These are phyloP conservation scores for Vitis vinifera DNA, from an alignment of 164 flowering plant genomes.

Conservation along the genomic window ASM3070453v1 NC_081814.1:6716001-6716500, in stretches of 20 bases:
- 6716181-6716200: background rate
- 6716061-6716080: too few species aligned
- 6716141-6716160: too few species aligned
- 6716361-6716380: conserved; percentile 43
- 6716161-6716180: background rate
- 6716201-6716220: too few species aligned
- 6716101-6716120: too few species aligned
- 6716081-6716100: too few species aligned
- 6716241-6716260: background rate
- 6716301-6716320: conserved; percentile 46
- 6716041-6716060: too few species aligned
- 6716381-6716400: conserved; percentile 35
- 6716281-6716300: conserved; percentile 4
- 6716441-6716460: conserved; percentile 41
- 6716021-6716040: too few species aligned
- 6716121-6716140: too few species aligned
- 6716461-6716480: conserved; percentile 47
- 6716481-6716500: conserved; percentile 40
- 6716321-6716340: conserved; percentile 57
- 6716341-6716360: conserved; percentile 65
- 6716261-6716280: background rate
- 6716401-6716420: conserved; percentile 34
- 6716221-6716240: too few species aligned
- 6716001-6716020: too few species aligned
- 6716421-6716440: conserved; percentile 44